Evolutionary conservation across 352 stramenopile genomes (phyloP), one percentile per base, ranked within the genome.

Genomic region (Phytophthora sp.): DNA sequence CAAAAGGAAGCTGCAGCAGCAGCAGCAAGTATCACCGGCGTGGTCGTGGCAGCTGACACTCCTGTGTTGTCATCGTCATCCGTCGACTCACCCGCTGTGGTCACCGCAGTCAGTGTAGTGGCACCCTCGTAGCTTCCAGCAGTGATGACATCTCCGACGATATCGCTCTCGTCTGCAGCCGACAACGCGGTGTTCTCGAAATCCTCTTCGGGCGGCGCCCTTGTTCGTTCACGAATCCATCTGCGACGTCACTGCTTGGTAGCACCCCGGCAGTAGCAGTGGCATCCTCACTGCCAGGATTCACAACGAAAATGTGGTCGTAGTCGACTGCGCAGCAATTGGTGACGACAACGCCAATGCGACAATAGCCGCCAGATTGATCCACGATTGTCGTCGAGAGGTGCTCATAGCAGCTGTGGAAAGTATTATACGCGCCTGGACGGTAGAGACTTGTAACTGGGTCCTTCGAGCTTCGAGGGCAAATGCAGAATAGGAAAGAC

Each of bases 181-280:
- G 51, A 60, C 11, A 64, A 23, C 13, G n/a, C 63, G 5, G 57
- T 68, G 44, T 59, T 72, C 4, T 63, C 21, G 48, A 72, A 68
- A 23, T 64, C 20, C 20, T 50, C 20, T 44, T 59, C 46, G 15
- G 12, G 52, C 17, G n/a, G 5, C 20, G 31, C n/a, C n/a, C 7
- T 26, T 30, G 20, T 13, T 55, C 34, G 26, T 69, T 65, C 32
- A 65, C 52, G 30, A 70, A 69, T 1, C 23, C 45, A 11, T n/a
- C 18, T 24, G 17, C 28, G 0, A 56, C 35, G 9, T 9, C n/a
- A 12, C 31, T 68, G 5, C 34, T 23, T n/a, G 60, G 52, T 41
- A 62, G 41, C 41, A 62, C 50, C 0, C 17, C 50, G 10, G 50
- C 39, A 6, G 24, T 46, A 10, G 37, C 34, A 49, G 31, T 6